Percentiles rank a stretch among this genome's conserved stretches.
Evolutionary conservation across 345 rosid species (phyloP).

Genomic region (Eucalyptus cloeziana): DNA sequence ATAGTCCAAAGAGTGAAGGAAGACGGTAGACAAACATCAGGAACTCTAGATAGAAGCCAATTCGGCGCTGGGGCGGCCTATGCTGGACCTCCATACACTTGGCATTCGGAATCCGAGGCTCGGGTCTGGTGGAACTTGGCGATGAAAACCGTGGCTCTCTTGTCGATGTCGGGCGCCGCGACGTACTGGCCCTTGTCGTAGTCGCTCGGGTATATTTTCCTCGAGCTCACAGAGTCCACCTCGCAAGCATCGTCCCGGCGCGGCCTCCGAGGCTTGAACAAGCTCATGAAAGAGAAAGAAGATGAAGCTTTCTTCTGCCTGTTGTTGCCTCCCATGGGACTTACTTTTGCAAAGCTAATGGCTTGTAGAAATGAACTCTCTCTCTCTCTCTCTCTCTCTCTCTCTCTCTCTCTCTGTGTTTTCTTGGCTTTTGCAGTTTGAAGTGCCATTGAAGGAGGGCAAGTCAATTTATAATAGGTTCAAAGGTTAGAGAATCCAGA

Average conservation of each 20-base stretch:
- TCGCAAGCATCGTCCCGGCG: not conserved
- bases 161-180: conserved; percentile 24
- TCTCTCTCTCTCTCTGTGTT: not conserved
- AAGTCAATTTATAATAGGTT: not conserved
- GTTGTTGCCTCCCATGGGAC: conserved; percentile 23
- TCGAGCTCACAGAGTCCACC: not conserved
- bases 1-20: not conserved
- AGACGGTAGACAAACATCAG: not conserved
- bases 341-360: not conserved
- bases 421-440: not conserved
- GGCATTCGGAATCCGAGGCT: not conserved
- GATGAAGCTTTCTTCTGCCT: conserved; percentile 5
- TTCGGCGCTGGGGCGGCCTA: not conserved
- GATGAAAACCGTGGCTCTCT: conserved; percentile 34
- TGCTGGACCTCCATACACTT: not conserved
- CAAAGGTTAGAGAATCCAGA: not conserved
- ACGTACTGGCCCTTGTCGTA: conserved; percentile 22
- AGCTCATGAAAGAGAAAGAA: conserved; percentile 11
- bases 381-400: not conserved
- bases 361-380: not conserved
- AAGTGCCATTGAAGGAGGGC: not conserved
- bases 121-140: conserved; percentile 41
- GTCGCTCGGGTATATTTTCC: conserved; percentile 16
- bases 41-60: not conserved
- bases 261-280: conserved; percentile 17